phyloP scores from a whole-genome alignment of 169 alveolate genomes.

The Theileria luwenshuni region DNA sequence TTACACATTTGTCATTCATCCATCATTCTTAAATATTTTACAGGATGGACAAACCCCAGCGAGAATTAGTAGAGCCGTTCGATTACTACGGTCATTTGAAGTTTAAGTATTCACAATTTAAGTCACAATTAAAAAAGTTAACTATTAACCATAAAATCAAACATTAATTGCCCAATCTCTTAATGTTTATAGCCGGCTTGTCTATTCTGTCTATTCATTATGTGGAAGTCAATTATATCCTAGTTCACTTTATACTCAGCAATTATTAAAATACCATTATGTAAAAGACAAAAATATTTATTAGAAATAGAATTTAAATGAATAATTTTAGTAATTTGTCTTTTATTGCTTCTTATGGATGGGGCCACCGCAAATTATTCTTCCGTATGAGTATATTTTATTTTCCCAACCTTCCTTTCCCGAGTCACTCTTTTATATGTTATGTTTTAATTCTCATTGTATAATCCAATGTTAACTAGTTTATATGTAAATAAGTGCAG shows the following conservation, averaged over 20 bases:
- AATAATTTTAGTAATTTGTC: too few species aligned
- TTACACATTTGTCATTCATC: background rate
- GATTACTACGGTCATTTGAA: background rate
- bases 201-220: background rate
- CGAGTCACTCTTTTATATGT: background rate
- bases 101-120: background rate
- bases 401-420: background rate
- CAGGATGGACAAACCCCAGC: conserved; percentile 4
- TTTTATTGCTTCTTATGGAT: too few species aligned
- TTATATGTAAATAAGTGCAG: too few species aligned
- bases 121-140: background rate
- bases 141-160: background rate
- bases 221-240: background rate
- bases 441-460: too few species aligned
- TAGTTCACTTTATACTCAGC: background rate
- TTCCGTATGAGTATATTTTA: too few species aligned
- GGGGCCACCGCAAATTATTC: too few species aligned
- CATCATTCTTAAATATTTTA: background rate
- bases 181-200: background rate
- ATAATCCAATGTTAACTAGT: too few species aligned
- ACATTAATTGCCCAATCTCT: background rate
- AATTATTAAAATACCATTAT: too few species aligned
- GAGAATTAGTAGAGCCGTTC: background rate
- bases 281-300: background rate
- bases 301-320: background rate